These are phyloP conservation scores for Zygoascus tannicola DNA, from an alignment of 805 yeast genomes.

Conservation along the genomic window DNA sequence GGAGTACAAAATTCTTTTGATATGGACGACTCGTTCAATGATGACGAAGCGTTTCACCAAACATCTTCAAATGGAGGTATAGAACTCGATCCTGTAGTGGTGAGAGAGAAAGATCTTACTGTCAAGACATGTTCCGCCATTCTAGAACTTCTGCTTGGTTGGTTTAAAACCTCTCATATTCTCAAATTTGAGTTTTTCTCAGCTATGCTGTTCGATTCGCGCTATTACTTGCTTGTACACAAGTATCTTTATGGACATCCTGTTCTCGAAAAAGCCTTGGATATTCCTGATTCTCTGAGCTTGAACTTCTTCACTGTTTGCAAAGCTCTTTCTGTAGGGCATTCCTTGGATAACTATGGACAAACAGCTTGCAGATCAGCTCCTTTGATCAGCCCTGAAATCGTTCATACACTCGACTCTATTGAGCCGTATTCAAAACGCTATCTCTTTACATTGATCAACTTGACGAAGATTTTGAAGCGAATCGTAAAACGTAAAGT, in stretches of 20 bases:
- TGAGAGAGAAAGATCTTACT: constrained; percentile 53
- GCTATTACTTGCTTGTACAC: constrained; percentile 37
- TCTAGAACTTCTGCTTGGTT: constrained; percentile 45
- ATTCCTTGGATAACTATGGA: background rate
- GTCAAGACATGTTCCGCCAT: constrained; percentile 51
- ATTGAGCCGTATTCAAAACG: constrained; percentile 12
- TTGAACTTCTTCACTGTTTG: constrained; percentile 19
- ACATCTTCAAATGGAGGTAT: background rate
- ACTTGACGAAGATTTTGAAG: constrained; percentile 47
- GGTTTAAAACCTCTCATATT: constrained; percentile 75
- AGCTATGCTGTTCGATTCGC: constrained; percentile 65
- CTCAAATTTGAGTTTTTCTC: constrained; percentile 69
- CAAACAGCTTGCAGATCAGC: background rate
- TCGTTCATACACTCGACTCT: background rate
- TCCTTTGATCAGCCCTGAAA: constrained; percentile 1
- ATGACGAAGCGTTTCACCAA: background rate
- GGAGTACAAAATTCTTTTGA: constrained; percentile 1
- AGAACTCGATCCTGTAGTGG: constrained; percentile 5
- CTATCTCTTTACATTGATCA: constrained; percentile 29
- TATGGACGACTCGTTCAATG: background rate
- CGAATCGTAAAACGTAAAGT: constrained; percentile 57
- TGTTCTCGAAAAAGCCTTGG: constrained; percentile 17
- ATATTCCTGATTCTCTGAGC: constrained; percentile 12
- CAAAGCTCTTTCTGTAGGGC: constrained; percentile 11
- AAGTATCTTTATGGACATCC: constrained; percentile 24